phyloP scores from a whole-genome alignment of 2,329 filamentous ascomycete species.

The Botrytis cinerea region DNA sequence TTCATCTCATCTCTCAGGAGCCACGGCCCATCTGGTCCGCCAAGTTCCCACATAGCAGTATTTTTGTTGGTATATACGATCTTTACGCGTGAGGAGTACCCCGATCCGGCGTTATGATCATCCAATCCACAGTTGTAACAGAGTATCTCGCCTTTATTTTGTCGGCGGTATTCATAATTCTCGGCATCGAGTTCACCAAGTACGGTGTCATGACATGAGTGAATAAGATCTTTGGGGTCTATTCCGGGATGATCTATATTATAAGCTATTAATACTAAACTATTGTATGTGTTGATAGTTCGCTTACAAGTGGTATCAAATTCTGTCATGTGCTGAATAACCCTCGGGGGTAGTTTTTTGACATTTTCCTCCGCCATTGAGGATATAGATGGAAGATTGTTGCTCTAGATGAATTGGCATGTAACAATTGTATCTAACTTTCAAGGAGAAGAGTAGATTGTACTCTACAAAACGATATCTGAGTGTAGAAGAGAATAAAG shows the following conservation, averaged over 20 bases:
- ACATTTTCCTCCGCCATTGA: background rate
- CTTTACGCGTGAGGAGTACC: constrained; percentile 9
- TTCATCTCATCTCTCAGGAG: constrained; percentile 8
- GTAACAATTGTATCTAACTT: background rate
- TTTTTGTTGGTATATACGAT: too few relatives aligned
- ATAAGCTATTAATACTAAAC: background rate
- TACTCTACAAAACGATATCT: too few relatives aligned
- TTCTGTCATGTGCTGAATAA: background rate
- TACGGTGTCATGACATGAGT: background rate
- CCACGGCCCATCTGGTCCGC: background rate
- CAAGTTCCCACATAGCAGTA: constrained; percentile 8
- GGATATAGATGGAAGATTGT: background rate
- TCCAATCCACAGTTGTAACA: background rate
- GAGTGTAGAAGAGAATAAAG: background rate
- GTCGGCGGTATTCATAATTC: too few relatives aligned
- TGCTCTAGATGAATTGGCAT: background rate
- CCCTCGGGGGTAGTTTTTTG: background rate
- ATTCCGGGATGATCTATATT: background rate
- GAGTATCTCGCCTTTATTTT: background rate
- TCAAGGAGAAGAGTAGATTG: background rate
- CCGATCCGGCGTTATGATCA: fast-evolving
- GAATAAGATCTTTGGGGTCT: background rate
- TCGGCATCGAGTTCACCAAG: fast-evolving
- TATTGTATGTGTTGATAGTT: background rate
- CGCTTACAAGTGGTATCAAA: constrained; percentile 1